Evolutionary conservation across 257 asterid species (phyloP), one percentile per base, ranked within the genome.

Genomic region (Verbascum thapsus): DNA sequence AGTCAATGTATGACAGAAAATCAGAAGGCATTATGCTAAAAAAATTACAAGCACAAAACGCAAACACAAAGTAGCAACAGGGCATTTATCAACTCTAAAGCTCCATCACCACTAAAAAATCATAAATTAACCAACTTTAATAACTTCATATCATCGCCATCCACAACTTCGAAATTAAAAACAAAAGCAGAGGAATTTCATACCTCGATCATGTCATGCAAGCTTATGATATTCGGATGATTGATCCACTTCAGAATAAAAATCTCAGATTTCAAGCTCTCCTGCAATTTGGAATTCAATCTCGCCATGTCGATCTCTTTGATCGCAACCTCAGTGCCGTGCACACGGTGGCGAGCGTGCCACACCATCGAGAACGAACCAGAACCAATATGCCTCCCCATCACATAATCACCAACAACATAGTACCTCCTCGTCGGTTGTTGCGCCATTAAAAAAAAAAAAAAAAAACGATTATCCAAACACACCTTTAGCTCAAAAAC

Each of bases 201-300:
- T n/a, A 92, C 99, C 99, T 92, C 95, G 63, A 89, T 89, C 96
- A 92, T 89, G 47, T 88, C 99, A 73, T 89, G 97, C 80, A 92
- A 67, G 13, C 94, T 89, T 53, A 89, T 89, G 58, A 92, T 92
- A 74, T 89, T 90, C 0, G 96, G 97, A 72, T 92, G 97, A 83
- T 82, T 78, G 52, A 92, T 84, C 63, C 86, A 78, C 86, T 79
- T 86, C 15, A 92, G 85, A 39, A 92, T 92, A 22, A 77, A 78
- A 76, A 92, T 92, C 83, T 92, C 99, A 0, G 95, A 89, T 80
- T 85, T 87, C 8, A 92, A 82, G 53, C 94, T 85, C 12, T 89
- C 95, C 50, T 78, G 94, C 63, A 92, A 83, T 57, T 87, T 92
- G 18, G 79, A 18, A 42, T 79, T 80, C 73, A 92, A 74, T 51